Evolutionary conservation across 2,329 filamentous ascomycete genomes (phyloP), one percentile per base, ranked within the genome.

Genomic region (Sclerotinia trifoliorum): DNA sequence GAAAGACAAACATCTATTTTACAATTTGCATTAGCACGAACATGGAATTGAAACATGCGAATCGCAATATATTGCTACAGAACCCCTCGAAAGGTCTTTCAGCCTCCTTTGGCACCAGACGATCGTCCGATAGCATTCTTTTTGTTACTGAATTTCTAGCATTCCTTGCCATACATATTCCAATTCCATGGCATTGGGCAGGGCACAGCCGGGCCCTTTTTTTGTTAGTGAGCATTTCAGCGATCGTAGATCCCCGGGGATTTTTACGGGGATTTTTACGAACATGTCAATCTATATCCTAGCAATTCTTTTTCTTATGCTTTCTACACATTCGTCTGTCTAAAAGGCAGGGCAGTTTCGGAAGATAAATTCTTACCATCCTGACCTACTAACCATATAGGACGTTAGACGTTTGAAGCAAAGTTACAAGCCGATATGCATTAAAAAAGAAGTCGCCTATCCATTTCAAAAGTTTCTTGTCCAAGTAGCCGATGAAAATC

Each of bases 21-120:
- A 61, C 57, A 29, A 48, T 17, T 48, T 2, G 19, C 57, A 21
- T 61, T 35, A 61, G 42, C 57, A 57, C 55, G 2, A 57, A 13
- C 32, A 24, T 35, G 8, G 15, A 32, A 42, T 57, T 57, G 55
- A 57, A 57, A 57, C 55, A 57, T 39, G 55, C n/a, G n/a, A 57
- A n/a, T 57, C n/a, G 55, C 32, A 61, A 29, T 10, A 32, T 29
- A 8, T 19, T 61, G 19, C 21, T 60, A 11, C 7, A 17, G 21
- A 49, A 49, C 13, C 7, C 17, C 29, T 49, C 29, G 26, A n/a
- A 46, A 46, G 13, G 26, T 24, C 44, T 35, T 61, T 49, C 44
- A 35, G 21, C 44, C 44, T 62, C 29, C 19, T 61, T 62, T 15
- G 21, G 58, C n/a, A 62, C 21, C 44, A 24, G 24, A 3, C 24